Evolutionary conservation across 2,329 filamentous ascomycete genomes (phyloP).

Genomic region (Trichoderma citrinoviride): DNA sequence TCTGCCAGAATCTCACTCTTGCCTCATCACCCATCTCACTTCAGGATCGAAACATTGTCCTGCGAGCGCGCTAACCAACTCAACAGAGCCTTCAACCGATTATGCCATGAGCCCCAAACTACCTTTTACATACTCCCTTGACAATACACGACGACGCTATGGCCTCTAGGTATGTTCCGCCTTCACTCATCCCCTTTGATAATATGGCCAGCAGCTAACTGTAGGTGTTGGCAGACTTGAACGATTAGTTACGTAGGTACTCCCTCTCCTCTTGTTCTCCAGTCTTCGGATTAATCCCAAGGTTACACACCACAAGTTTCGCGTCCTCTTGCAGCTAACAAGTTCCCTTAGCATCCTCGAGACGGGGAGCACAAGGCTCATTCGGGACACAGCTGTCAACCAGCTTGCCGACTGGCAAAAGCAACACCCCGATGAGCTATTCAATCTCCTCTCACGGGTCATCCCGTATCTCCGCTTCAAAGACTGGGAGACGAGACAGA

Average conservation of each 20-base stretch:
- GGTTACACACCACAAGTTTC: too few species aligned
- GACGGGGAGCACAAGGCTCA: conserved; percentile 93
- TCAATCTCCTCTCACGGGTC: conserved; percentile 88
- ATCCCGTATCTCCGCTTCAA: conserved; percentile 94
- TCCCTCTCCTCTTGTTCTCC: not conserved
- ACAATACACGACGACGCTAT: conserved; percentile 42
- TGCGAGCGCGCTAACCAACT: not conserved
- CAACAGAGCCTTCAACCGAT: not conserved
- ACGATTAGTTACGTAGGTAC: conserved; percentile 79
- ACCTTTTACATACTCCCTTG: conserved; percentile 25
- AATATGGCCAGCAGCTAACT: conserved; percentile 11
- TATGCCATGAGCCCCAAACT: conserved; percentile 32
- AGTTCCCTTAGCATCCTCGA: conserved; percentile 72
- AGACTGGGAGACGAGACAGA: conserved; percentile 94
- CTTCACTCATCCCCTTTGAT: not conserved
- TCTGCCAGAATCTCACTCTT: not conserved
- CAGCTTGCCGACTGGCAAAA: conserved; percentile 98
- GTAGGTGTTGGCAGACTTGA: conserved; percentile 64
- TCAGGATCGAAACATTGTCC: not conserved
- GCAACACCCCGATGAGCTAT: conserved; percentile 94
- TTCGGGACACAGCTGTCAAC: conserved; percentile 94
- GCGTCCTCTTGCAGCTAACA: not conserved
- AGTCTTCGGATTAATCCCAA: too few species aligned
- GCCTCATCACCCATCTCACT: not conserved
- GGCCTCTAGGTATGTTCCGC: conserved; percentile 51